phyloP scores from a whole-genome alignment of 2,329 filamentous ascomycete species.

The Alternaria angustiovoidea region DNA sequence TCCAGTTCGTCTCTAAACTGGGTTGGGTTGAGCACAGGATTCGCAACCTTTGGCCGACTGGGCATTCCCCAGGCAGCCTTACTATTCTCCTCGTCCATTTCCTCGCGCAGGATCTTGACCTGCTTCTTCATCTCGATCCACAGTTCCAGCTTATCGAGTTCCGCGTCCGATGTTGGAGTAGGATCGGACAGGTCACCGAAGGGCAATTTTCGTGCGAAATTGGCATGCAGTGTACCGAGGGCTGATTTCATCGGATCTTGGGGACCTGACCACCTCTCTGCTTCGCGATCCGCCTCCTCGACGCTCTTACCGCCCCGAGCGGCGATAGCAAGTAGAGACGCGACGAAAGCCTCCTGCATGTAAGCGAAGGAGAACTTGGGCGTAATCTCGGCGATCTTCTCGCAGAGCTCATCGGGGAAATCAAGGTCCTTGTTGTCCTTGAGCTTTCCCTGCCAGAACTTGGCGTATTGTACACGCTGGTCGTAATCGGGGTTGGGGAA shows the following conservation, averaged over 20 bases:
- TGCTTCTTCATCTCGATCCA: constrained; percentile 56
- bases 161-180: constrained; percentile 10
- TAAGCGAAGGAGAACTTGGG: constrained; percentile 58
- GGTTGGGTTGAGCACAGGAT: constrained; percentile 1
- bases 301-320: constrained; percentile 28
- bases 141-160: constrained; percentile 50
- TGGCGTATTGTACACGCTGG: constrained; percentile 53
- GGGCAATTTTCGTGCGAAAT: constrained; percentile 8
- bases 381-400: constrained; percentile 53
- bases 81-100: constrained; percentile 44
- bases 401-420: constrained; percentile 53
- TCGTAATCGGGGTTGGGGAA: constrained; percentile 52
- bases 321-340: constrained; percentile 50
- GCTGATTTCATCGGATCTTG: constrained; percentile 32
- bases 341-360: constrained; percentile 56
- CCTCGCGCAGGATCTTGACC: constrained; percentile 53
- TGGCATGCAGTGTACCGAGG: constrained; percentile 15
- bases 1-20: constrained; percentile 35
- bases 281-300: constrained; percentile 14
- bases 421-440: constrained; percentile 48
- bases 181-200: not conserved
- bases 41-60: not conserved
- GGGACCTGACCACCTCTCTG: constrained; percentile 38
- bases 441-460: constrained; percentile 56
- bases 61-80: constrained; percentile 5